Conservation (phyloP, 805 yeast genomes). For the Ogataea salicorniae region DNA sequence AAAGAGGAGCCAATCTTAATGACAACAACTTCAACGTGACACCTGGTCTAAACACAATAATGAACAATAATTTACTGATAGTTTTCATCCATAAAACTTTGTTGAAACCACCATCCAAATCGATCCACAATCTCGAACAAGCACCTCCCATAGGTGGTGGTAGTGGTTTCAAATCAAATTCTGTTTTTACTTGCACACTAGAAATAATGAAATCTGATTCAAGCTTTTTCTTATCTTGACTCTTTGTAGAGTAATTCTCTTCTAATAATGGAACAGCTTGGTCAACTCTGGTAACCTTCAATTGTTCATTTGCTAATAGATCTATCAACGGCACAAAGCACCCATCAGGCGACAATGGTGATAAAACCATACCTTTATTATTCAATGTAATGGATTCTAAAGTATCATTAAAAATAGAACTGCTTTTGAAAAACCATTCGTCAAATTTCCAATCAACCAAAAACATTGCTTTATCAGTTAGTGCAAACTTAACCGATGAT, state of each 20-base stretch:
- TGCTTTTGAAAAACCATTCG: slow-evolving; percentile 36
- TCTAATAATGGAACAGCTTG: slow-evolving; percentile 42
- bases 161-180: slow-evolving; percentile 14
- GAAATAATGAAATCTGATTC: slow-evolving; percentile 57
- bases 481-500: slow-evolving; percentile 47
- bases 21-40: slow-evolving; percentile 27
- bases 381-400: slow-evolving; percentile 37
- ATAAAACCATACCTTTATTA: slow-evolving; percentile 49
- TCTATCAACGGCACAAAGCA: slow-evolving; percentile 60
- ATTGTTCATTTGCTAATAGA: slow-evolving; percentile 37
- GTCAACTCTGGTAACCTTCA: slow-evolving; percentile 51
- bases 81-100: slow-evolving; percentile 54
- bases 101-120: slow-evolving; percentile 57
- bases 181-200: slow-evolving; percentile 7
- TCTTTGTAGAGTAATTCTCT: slow-evolving; percentile 69
- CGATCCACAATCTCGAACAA: slow-evolving; percentile 70
- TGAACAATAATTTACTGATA: slow-evolving; percentile 40
- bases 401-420: slow-evolving; percentile 41
- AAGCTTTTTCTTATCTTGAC: slow-evolving; percentile 60
- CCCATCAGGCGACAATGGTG: slow-evolving; percentile 55
- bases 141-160: slow-evolving; percentile 57
- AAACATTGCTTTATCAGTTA: slow-evolving; percentile 49
- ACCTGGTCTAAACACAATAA: slow-evolving; percentile 54
- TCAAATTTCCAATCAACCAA: slow-evolving; percentile 37
- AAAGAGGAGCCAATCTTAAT: slow-evolving; percentile 22